These are phyloP conservation scores for Lyophyllum decastes DNA, from an alignment of 768 basidiomycete genomes.

Conservation along the genomic window DNA sequence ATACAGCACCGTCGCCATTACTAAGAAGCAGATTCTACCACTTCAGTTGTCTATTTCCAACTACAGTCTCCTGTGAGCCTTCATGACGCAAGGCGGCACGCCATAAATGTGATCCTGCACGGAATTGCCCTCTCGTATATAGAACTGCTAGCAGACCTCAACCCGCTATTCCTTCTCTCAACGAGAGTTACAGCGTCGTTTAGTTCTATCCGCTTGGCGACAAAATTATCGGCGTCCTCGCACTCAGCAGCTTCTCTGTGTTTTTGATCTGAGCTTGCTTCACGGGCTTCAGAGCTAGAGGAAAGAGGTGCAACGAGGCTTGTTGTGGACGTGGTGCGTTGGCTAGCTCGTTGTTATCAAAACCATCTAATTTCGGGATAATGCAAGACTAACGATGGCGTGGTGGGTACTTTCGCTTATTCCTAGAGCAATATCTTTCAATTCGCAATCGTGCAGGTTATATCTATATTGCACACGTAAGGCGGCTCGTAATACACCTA, in stretches of 20 bases:
- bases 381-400: conserved; percentile 52
- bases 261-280: conserved; percentile 44
- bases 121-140: conserved; percentile 44
- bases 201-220: conserved; percentile 58
- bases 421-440: background rate
- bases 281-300: conserved; percentile 48
- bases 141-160: conserved; percentile 38
- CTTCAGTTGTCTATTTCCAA: conserved; percentile 37
- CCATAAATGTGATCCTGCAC: conserved; percentile 53
- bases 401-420: conserved; percentile 2
- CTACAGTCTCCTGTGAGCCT: conserved; percentile 37
- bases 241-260: conserved; percentile 58
- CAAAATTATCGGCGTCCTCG: conserved; percentile 55
- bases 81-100: conserved; percentile 34
- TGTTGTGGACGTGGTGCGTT: conserved; percentile 58
- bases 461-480: conserved; percentile 61
- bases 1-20: conserved; percentile 25
- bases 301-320: conserved; percentile 47
- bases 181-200: conserved; percentile 50
- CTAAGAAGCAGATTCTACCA: conserved; percentile 12
- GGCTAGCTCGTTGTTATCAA: background rate
- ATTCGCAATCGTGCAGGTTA: conserved; percentile 32
- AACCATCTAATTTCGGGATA: background rate
- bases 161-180: conserved; percentile 36
- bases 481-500: conserved; percentile 14